Conservation (phyloP, 495 filamentous ascomycete species). For the Amphirosellinia nigrospora region DNA sequence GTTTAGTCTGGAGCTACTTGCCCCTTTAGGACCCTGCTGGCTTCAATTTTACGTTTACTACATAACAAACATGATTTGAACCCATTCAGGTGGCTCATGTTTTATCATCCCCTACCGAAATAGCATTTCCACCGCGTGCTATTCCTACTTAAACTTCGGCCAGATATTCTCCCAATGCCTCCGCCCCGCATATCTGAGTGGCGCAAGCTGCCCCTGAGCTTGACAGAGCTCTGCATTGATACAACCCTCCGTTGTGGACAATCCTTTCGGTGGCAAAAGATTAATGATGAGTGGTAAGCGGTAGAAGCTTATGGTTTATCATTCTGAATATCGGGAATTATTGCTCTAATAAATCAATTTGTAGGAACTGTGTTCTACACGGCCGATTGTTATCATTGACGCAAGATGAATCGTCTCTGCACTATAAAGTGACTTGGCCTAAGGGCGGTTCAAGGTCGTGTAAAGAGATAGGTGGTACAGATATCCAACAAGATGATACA, state of each 20-base stretch:
- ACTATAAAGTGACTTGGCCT: constrained; percentile 78
- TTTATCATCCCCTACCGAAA: neutral
- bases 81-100: too few species aligned
- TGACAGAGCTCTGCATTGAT: constrained; percentile 86
- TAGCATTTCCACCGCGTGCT: neutral
- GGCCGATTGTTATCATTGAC: constrained; percentile 83
- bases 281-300: constrained; percentile 78
- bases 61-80: too few species aligned
- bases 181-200: constrained; percentile 63
- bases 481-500: constrained; percentile 57
- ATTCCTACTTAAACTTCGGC: neutral
- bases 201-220: constrained; percentile 78
- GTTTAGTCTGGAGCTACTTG: constrained; percentile 8
- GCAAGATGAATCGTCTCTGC: constrained; percentile 78
- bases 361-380: constrained; percentile 79
- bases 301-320: neutral
- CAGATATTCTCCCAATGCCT: constrained; percentile 32
- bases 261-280: constrained; percentile 90
- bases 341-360: neutral
- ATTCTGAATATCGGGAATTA: neutral
- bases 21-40: constrained; percentile 15
- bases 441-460: constrained; percentile 27
- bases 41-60: constrained; percentile 1
- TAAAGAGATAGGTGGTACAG: constrained; percentile 33
- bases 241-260: constrained; percentile 92